Percentiles rank a stretch among this genome's conserved stretches.
Conservation (phyloP, 345 rosid genomes). For the Physaria fendleri region DNA sequence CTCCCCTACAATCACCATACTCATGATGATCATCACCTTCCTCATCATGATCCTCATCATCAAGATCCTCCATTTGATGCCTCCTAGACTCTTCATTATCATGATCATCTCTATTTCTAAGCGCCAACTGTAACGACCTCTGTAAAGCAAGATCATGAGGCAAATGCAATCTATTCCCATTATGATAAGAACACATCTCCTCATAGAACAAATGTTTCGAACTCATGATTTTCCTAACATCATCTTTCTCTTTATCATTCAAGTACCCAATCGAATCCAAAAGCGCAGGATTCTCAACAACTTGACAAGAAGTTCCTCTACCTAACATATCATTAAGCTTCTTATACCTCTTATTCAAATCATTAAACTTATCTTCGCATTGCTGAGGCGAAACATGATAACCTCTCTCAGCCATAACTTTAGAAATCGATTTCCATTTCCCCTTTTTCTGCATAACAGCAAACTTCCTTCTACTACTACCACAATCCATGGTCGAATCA, state of each 20-base stretch:
- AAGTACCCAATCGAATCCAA: slow-evolving; percentile 60
- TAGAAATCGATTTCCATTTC: slow-evolving; percentile 74
- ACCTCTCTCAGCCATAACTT: slow-evolving; percentile 69
- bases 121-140: slow-evolving; percentile 57
- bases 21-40: slow-evolving; percentile 40
- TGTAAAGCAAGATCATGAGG: slow-evolving; percentile 80
- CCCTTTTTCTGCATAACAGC: slow-evolving; percentile 63
- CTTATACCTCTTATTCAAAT: slow-evolving; percentile 75
- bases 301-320: slow-evolving; percentile 70
- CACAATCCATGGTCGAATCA: slow-evolving; percentile 26
- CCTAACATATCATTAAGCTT: slow-evolving; percentile 84
- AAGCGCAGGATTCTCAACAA: slow-evolving; percentile 70
- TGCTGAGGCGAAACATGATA: slow-evolving; percentile 77
- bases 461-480: slow-evolving; percentile 41
- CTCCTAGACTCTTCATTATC: slow-evolving; percentile 28
- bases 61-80: slow-evolving; percentile 50
- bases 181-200: slow-evolving; percentile 93
- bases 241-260: slow-evolving; percentile 64
- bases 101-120: slow-evolving; percentile 44
- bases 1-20: slow-evolving; percentile 32
- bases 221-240: slow-evolving; percentile 68
- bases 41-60: slow-evolving; percentile 52
- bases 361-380: slow-evolving; percentile 89
- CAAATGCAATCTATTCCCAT: slow-evolving; percentile 65
- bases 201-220: slow-evolving; percentile 82